Evolutionary conservation across 805 yeast genomes (phyloP).

Genomic region (Naumovozyma baii): DNA sequence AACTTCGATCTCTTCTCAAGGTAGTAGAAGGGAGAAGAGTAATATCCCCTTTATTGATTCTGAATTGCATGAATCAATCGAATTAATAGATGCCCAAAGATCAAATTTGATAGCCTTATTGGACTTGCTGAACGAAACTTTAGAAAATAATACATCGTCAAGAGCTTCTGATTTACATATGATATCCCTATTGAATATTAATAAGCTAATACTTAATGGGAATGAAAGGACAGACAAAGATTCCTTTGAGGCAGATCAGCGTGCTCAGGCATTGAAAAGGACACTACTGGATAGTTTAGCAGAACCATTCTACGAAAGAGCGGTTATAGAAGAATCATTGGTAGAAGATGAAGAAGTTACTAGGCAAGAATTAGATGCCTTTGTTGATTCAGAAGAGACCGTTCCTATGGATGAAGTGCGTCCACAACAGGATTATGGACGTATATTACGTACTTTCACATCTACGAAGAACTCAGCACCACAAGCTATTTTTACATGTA

Average conservation of each 20-base stretch:
- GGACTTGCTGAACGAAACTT: constrained; percentile 25
- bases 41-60: constrained; percentile 4
- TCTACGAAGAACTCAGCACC: constrained; percentile 65
- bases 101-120: constrained; percentile 23
- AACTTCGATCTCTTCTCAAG: neutral
- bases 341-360: constrained; percentile 13
- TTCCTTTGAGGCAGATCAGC: constrained; percentile 4
- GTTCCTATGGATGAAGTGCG: constrained; percentile 4
- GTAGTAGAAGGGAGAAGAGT: neutral
- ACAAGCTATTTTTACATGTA: constrained; percentile 80
- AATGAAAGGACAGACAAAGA: constrained; percentile 4
- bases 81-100: constrained; percentile 18
- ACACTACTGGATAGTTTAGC: constrained; percentile 27
- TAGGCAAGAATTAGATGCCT: constrained; percentile 28
- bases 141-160: constrained; percentile 21
- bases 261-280: constrained; percentile 15
- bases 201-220: constrained; percentile 22
- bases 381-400: constrained; percentile 2
- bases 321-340: constrained; percentile 13
- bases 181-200: constrained; percentile 27
- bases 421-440: constrained; percentile 23
- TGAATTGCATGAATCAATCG: constrained; percentile 7
- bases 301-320: constrained; percentile 28
- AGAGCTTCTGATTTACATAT: constrained; percentile 27
- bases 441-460: constrained; percentile 55